Evolutionary conservation across 2,329 filamentous ascomycete species (phyloP), one percentile per base, ranked within the genome.

Genomic region (Pochonia chlamydosporia): DNA sequence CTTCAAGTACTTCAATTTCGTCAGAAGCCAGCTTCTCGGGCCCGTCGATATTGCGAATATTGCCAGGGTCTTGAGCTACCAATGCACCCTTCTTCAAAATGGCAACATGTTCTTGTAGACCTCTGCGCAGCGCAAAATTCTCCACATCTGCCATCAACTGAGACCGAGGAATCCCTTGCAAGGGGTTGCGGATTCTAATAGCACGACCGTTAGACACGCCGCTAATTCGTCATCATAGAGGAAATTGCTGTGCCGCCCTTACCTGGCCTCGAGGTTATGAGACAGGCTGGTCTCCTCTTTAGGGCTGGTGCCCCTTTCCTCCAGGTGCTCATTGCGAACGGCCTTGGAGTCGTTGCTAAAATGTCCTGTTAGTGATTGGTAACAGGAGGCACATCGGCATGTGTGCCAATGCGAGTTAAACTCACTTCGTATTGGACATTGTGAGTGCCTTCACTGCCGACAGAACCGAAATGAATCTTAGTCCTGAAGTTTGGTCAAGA

Each of bases 81-180:
- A 71, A 48, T 68, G 65, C 65, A 21, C 65, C 82, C 59, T 82
- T 84, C 40, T 74, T 71, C 49, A 89, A 71, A 5, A 85, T 57
- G 2, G 69, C 67, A 10, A 79, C 45, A 51, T 84, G 73, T 48
- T 84, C 78, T 7, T 64, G 63, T n/a, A 89, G 71, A n/a, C 73
- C 73, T 53, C 82, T 74, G 25, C 76, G 66, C 10, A 70, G 63
- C 33, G 81, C 82, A 59, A 84, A 87, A 20, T 63, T 63, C 30
- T 78, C 71, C n/a, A 82, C 82, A 56, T 83, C 74, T 28, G 63
- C 61, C 64, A 82, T 72, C n/a, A 82, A 71, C 46, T 74, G 64
- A 3, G 70, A 66, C 40, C 68, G 70, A 7, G 77, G 68, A 46
- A 82, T 73, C 13, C 71, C 71, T 40, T 68, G 65, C 28, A 75